These are phyloP conservation scores for Tetrahymena borealis DNA, from an alignment of 73 alveolate genomes.

Conservation along the genomic window DNA sequence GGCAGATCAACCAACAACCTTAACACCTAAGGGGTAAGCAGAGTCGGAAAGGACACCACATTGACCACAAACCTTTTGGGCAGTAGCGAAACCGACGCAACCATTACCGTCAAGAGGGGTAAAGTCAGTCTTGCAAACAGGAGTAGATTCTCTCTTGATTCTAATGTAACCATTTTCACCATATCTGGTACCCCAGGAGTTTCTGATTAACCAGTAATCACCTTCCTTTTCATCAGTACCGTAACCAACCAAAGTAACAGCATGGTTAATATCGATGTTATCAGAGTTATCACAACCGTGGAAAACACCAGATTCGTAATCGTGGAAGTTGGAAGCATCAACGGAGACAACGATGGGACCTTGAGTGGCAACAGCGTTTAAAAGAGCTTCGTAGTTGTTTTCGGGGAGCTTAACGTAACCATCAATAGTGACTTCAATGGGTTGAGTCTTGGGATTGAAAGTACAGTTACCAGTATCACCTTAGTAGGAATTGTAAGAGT, in stretches of 20 bases:
- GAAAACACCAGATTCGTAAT: neutral
- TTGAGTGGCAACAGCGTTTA: neutral
- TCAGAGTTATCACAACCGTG: neutral
- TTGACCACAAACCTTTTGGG: slow-evolving; percentile 1
- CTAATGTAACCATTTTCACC: slow-evolving; percentile 62
- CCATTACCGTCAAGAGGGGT: slow-evolving; percentile 5
- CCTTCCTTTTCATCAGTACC: slow-evolving; percentile 39
- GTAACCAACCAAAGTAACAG: slow-evolving; percentile 55
- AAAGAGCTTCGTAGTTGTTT: neutral
- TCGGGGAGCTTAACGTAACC: neutral
- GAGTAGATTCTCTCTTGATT: slow-evolving; percentile 1
- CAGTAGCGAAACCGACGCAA: neutral
- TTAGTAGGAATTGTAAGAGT: neutral
- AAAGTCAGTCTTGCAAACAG: neutral
- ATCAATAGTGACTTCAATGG: neutral
- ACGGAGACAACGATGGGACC: neutral
- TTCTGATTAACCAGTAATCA: slow-evolving; percentile 48
- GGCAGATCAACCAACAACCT: neutral
- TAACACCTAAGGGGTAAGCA: neutral
- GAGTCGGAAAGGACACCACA: slow-evolving; percentile 2
- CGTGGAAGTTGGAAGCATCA: neutral
- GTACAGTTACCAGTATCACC: neutral
- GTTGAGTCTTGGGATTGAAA: neutral
- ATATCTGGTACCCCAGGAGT: slow-evolving; percentile 56
- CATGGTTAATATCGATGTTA: slow-evolving; percentile 40